Conservation (phyloP, 345 rosid species). For the Salix viminalis region DNA sequence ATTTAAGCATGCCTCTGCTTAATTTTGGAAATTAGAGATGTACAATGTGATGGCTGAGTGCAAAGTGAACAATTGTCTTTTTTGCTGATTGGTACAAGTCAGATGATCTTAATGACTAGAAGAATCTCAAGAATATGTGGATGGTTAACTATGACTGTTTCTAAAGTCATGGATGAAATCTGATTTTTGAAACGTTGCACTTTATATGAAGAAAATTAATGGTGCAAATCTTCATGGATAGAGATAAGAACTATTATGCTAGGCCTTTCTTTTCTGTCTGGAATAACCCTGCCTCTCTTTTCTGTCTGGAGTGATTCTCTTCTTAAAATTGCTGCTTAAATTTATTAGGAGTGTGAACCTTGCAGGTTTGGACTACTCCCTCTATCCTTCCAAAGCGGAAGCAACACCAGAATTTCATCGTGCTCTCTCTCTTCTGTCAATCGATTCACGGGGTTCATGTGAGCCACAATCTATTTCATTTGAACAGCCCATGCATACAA, state of each 20-base stretch:
- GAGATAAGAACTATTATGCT: neutral
- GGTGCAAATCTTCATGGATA: neutral
- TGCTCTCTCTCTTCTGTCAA: constrained; percentile 99
- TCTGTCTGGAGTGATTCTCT: neutral
- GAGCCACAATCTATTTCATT: constrained; percentile 47
- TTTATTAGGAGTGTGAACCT: neutral
- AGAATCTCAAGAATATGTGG: neutral
- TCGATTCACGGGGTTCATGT: constrained; percentile 48
- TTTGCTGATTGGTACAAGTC: neutral
- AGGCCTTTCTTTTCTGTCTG: neutral
- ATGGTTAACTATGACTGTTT: neutral
- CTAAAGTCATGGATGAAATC: neutral
- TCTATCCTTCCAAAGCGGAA: constrained; percentile 49
- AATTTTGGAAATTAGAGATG: neutral
- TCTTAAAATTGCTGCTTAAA: neutral
- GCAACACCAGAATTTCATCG: constrained; percentile 61
- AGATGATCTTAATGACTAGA: neutral
- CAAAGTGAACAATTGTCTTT: neutral
- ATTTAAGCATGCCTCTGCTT: neutral
- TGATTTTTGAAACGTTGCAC: neutral
- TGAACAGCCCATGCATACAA: constrained; percentile 29
- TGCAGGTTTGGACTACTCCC: constrained; percentile 58
- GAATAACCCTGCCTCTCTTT: neutral
- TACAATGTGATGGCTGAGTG: neutral
- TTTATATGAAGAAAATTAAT: neutral